These are phyloP conservation scores for Ganoderma leucocontextum DNA, from an alignment of 1,284 basidiomycete species.

Conservation along the genomic window DNA sequence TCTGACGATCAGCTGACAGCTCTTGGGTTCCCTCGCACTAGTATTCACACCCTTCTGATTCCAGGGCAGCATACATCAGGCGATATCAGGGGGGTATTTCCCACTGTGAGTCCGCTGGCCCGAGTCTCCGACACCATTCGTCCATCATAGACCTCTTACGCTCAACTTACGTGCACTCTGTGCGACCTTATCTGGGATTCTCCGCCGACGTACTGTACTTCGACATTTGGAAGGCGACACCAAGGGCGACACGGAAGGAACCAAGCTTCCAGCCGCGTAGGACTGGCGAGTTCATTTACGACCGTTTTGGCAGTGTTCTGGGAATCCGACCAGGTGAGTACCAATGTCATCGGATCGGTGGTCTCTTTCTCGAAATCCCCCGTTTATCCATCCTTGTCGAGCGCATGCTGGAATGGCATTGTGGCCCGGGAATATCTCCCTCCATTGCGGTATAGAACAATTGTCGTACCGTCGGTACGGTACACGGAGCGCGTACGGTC, in stretches of 20 bases:
- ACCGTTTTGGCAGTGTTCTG: constrained; percentile 4
- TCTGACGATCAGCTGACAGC: constrained; percentile 6
- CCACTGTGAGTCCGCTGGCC: neutral
- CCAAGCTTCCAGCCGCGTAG: constrained; percentile 11
- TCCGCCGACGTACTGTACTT: neutral
- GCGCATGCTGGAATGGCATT: neutral
- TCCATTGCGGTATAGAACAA: neutral
- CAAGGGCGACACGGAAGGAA: constrained; percentile 6
- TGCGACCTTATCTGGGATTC: neutral
- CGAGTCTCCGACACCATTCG: neutral
- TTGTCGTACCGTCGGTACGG: neutral
- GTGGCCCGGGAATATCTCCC: neutral
- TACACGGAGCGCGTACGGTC: constrained; percentile 1
- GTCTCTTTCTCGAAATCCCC: neutral
- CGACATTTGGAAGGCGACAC: neutral
- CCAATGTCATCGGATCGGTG: neutral
- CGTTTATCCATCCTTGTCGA: neutral
- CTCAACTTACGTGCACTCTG: constrained; percentile 4
- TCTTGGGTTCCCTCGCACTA: neutral
- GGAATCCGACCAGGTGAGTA: constrained; percentile 2
- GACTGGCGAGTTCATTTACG: constrained; percentile 5
- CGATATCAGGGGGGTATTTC: neutral
- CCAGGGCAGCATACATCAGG: neutral
- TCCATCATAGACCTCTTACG: constrained; percentile 5
- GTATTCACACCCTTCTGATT: neutral